Conservation (phyloP, 1,139 yeast species). For the Protomyces gravidus region DNA sequence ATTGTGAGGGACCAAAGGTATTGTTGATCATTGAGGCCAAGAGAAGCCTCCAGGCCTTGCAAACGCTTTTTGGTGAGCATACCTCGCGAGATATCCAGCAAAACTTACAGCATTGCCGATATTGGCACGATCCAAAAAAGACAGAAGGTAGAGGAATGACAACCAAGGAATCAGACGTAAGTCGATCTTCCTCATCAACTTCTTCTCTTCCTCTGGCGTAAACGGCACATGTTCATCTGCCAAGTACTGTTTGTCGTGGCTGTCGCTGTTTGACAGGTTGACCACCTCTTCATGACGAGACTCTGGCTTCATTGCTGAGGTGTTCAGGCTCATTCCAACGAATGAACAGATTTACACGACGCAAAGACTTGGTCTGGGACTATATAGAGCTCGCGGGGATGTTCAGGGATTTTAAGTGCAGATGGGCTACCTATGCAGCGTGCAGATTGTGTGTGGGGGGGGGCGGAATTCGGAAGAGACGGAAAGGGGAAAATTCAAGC, state of each 20-base stretch:
- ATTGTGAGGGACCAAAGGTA: conserved; percentile 57
- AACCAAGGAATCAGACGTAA: conserved; percentile 55
- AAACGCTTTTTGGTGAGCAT: background rate
- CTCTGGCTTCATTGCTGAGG: background rate
- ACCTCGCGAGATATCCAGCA: background rate
- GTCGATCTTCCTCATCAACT: conserved; percentile 42
- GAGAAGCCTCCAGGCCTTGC: conserved; percentile 38
- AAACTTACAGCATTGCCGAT: conserved; percentile 50
- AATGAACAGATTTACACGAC: too few species aligned
- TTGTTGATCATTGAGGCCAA: conserved; percentile 50
- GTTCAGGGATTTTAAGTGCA: too few species aligned
- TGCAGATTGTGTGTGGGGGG: too few species aligned
- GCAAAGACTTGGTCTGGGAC: too few species aligned
- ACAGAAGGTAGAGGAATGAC: conserved; percentile 54
- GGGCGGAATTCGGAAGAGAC: too few species aligned
- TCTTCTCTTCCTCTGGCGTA: conserved; percentile 14
- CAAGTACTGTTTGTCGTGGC: background rate
- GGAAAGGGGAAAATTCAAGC: too few species aligned
- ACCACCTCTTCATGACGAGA: background rate
- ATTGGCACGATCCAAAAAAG: conserved; percentile 59
- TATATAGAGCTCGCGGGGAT: too few species aligned
- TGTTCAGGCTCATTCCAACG: too few species aligned
- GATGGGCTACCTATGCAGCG: too few species aligned
- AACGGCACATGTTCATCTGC: conserved; percentile 20
- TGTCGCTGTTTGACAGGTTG: background rate